phyloP scores from a whole-genome alignment of 805 yeast species.

The Spathaspora sp. region DNA sequence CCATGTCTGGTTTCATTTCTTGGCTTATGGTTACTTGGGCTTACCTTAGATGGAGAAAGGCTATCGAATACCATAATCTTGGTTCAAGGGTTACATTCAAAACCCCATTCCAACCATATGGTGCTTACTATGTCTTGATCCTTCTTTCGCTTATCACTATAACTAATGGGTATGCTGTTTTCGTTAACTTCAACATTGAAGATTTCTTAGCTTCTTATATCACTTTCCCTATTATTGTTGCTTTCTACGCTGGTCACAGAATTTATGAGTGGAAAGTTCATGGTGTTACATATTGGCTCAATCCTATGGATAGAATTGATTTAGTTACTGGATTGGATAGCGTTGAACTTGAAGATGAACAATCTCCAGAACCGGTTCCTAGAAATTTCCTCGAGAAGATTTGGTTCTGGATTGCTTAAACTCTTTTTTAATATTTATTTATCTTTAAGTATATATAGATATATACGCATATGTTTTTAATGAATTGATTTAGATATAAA shows the following conservation, averaged over 20 bases:
- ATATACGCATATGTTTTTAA: background rate
- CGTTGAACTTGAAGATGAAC: conserved; percentile 51
- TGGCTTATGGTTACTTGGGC: conserved; percentile 56
- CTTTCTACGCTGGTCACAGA: conserved; percentile 58
- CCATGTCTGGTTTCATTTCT: conserved; percentile 63
- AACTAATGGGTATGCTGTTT: conserved; percentile 73
- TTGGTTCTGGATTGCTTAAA: conserved; percentile 50
- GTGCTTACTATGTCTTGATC: conserved; percentile 51
- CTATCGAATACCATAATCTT: conserved; percentile 49
- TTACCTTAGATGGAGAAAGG: conserved; percentile 63
- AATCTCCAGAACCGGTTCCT: conserved; percentile 33
- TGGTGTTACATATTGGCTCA: conserved; percentile 33
- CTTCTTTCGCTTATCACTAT: conserved; percentile 51
- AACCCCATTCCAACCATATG: conserved; percentile 54
- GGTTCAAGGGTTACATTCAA: conserved; percentile 56
- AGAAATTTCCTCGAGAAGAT: conserved; percentile 38
- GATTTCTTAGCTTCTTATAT: conserved; percentile 73
- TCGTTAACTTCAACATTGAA: conserved; percentile 51
- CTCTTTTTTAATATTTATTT: background rate
- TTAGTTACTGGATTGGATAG: conserved; percentile 57
- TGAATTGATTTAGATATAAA: background rate
- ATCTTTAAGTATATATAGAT: background rate
- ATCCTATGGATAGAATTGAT: conserved; percentile 57
- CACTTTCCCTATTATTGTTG: conserved; percentile 54
- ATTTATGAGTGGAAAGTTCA: conserved; percentile 31